Evolutionary conservation across 164 flowering plant genomes (phyloP).

Genomic region (Amborella trichopoda): DNA sequence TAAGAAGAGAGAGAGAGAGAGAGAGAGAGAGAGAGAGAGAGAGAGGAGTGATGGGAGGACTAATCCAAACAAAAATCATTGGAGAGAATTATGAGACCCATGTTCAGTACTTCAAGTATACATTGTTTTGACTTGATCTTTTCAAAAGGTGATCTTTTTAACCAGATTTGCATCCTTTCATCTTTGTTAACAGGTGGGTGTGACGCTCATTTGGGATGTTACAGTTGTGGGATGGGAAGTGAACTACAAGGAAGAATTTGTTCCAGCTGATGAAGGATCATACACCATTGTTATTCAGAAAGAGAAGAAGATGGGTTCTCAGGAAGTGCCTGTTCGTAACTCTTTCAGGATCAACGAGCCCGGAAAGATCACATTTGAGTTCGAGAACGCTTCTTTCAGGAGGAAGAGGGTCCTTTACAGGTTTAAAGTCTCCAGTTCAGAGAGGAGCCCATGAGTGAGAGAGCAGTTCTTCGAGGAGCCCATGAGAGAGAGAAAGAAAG

Average conservation of each 20-base stretch:
- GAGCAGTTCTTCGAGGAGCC: too few relatives aligned
- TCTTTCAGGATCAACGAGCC: conserved; percentile 42
- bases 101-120: too few relatives aligned
- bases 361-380: conserved; percentile 50
- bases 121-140: too few relatives aligned
- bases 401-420: conserved; percentile 48
- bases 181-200: conserved; percentile 21
- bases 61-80: too few relatives aligned
- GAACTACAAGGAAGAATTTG: conserved; percentile 64
- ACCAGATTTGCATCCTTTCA: neutral
- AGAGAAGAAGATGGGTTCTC: conserved; percentile 29
- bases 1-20: too few relatives aligned
- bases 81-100: too few relatives aligned
- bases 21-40: too few relatives aligned
- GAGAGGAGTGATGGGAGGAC: too few relatives aligned
- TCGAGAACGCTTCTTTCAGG: conserved; percentile 42
- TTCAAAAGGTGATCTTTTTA: too few relatives aligned
- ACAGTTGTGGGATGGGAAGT: conserved; percentile 71
- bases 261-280: conserved; percentile 48
- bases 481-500: too few relatives aligned
- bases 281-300: conserved; percentile 52
- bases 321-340: conserved; percentile 38
- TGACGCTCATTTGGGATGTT: conserved; percentile 42
- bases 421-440: too few relatives aligned
- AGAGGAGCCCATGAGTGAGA: too few relatives aligned